phyloP scores from a whole-genome alignment of 352 stramenopile genomes.

The Pythium scleroteichum region DNA sequence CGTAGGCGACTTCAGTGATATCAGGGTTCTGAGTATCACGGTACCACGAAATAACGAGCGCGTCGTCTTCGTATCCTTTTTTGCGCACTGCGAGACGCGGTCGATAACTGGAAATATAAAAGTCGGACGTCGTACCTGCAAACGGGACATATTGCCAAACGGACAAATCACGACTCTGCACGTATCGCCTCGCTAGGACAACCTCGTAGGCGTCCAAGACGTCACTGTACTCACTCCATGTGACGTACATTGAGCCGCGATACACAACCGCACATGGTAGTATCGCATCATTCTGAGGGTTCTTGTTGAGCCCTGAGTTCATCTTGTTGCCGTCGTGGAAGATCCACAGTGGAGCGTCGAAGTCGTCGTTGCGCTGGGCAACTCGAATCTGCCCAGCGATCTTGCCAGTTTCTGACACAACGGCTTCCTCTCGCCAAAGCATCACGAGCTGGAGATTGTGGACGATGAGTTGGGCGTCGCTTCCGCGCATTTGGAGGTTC shows the following conservation, averaged over 20 bases:
- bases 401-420: conserved; percentile 11
- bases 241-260: conserved; percentile 55
- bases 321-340: conserved; percentile 67
- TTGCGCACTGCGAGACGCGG: conserved; percentile 47
- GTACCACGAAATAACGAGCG: conserved; percentile 55
- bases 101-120: conserved; percentile 47
- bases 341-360: conserved; percentile 59
- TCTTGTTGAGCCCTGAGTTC: conserved; percentile 46
- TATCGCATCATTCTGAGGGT: conserved; percentile 45
- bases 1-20: conserved; percentile 47
- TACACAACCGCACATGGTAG: conserved; percentile 47
- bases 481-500: conserved; percentile 49
- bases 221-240: conserved; percentile 51
- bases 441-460: conserved; percentile 65
- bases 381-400: conserved; percentile 57
- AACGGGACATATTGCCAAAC: conserved; percentile 53
- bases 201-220: conserved; percentile 42
- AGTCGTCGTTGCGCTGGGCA: conserved; percentile 52
- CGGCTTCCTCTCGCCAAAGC: conserved; percentile 53
- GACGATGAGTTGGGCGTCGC: conserved; percentile 44
- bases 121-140: conserved; percentile 28
- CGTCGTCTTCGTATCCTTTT: conserved; percentile 52
- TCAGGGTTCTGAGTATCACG: conserved; percentile 43
- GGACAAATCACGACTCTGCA: conserved; percentile 55
- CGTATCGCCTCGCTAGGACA: conserved; percentile 45